phyloP scores from a whole-genome alignment of 805 yeast species.

The Helenozyma rhizophorensis region DNA sequence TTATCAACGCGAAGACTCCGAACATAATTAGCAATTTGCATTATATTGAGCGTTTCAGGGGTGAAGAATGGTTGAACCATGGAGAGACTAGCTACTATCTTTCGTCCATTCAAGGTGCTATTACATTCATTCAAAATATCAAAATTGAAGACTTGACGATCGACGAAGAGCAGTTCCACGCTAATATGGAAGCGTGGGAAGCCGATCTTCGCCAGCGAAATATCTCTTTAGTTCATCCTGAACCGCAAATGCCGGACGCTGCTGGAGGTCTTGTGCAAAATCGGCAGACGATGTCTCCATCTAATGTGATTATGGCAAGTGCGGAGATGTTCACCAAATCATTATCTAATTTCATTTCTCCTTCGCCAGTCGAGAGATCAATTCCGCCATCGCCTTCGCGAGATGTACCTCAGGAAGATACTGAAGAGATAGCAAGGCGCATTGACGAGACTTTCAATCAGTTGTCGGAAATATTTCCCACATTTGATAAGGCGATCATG shows the following conservation, averaged over 20 bases:
- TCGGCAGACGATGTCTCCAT: conserved; percentile 28
- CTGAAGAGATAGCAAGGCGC: conserved; percentile 1
- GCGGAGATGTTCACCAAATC: conserved; percentile 52
- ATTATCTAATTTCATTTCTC: conserved; percentile 37
- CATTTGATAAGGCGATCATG: conserved; percentile 61
- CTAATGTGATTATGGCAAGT: conserved; percentile 37
- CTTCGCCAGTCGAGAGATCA: conserved; percentile 25
- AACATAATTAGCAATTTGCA: conserved; percentile 72
- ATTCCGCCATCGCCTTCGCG: conserved; percentile 2
- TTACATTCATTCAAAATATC: conserved; percentile 68
- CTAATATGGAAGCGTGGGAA: conserved; percentile 49
- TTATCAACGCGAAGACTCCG: conserved; percentile 62
- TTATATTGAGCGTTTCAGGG: conserved; percentile 82
- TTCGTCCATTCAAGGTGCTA: conserved; percentile 86
- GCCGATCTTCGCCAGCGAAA: conserved; percentile 24
- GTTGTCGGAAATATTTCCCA: conserved; percentile 70
- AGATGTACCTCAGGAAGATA: not conserved
- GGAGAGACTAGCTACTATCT: conserved; percentile 93
- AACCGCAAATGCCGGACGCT: conserved; percentile 1
- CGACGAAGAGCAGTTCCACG: conserved; percentile 53
- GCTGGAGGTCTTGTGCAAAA: conserved; percentile 4
- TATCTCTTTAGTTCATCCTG: conserved; percentile 1
- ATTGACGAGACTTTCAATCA: conserved; percentile 36
- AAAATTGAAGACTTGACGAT: conserved; percentile 57
- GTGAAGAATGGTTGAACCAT: conserved; percentile 58